Conservation (phyloP, 2,329 filamentous ascomycete species). For the Penicillium sp. region DNA sequence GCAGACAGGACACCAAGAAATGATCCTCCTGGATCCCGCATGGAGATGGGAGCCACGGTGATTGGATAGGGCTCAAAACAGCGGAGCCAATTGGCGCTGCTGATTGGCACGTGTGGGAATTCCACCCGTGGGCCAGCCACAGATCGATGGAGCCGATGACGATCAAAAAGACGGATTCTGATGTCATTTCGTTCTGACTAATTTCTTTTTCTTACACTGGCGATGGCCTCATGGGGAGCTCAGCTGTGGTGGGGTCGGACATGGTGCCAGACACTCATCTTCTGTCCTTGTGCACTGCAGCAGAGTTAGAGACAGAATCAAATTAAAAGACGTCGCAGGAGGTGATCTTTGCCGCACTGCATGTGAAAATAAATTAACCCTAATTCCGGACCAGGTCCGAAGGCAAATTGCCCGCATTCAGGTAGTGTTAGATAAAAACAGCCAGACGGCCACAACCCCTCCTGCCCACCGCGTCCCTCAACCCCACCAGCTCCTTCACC, state of each 20-base stretch:
- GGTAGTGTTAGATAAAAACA: neutral
- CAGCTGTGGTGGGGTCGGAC: neutral
- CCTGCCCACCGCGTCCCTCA: slow-evolving; percentile 2
- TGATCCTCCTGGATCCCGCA: slow-evolving; percentile 22
- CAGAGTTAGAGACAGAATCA: neutral
- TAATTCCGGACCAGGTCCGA: neutral
- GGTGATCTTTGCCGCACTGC: neutral
- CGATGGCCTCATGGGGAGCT: slow-evolving; percentile 9
- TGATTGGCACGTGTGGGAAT: slow-evolving; percentile 30
- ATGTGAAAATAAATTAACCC: neutral
- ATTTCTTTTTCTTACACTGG: neutral
- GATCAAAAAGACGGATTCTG: slow-evolving; percentile 29
- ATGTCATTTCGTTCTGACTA: slow-evolving; percentile 10
- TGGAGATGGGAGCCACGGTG: slow-evolving; percentile 27
- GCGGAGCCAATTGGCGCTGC: slow-evolving; percentile 9
- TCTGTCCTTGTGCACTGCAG: neutral
- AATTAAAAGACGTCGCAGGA: neutral
- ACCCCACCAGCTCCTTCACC: slow-evolving; percentile 5
- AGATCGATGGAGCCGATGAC: slow-evolving; percentile 41
- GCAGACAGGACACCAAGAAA: neutral
- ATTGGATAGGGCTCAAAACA: slow-evolving; percentile 31
- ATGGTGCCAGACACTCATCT: neutral
- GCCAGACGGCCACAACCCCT: neutral
- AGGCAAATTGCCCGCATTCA: neutral
- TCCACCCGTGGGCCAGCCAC: slow-evolving; percentile 32